Percentiles rank a stretch among this genome's conserved stretches.
Conservation (phyloP, 116 monocot species). For the Dioscorea cayenensis region DNA sequence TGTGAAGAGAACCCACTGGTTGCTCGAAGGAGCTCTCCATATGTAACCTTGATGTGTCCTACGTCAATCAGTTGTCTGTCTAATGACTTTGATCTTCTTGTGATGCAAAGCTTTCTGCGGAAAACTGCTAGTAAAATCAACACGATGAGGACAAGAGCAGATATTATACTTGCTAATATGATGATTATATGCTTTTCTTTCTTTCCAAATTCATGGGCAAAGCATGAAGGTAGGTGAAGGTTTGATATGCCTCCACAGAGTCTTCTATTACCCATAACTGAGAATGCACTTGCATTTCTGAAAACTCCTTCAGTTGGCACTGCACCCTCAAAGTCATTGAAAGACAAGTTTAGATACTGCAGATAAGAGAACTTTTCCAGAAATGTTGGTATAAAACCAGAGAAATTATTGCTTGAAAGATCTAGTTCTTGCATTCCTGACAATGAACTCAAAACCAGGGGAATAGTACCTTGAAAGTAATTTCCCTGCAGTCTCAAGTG, state of each 20-base stretch:
- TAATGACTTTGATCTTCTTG: neutral
- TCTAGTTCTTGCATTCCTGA: conserved; percentile 25
- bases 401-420: conserved; percentile 37
- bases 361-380: conserved; percentile 7
- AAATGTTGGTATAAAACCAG: conserved; percentile 33
- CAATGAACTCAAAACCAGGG: conserved; percentile 7
- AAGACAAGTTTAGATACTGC: conserved; percentile 30
- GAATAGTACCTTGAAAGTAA: conserved; percentile 34
- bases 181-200: neutral
- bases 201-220: neutral
- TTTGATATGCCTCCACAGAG: conserved; percentile 34
- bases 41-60: conserved; percentile 8
- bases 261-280: conserved; percentile 22
- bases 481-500: conserved; percentile 22
- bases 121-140: neutral
- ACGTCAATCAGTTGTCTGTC: neutral
- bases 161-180: neutral
- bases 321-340: conserved; percentile 41
- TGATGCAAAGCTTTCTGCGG: no score
- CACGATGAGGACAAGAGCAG: neutral
- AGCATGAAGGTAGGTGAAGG: conserved; percentile 27
- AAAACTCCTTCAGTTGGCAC: conserved; percentile 42
- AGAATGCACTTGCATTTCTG: conserved; percentile 24
- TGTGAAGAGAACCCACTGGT: conserved; percentile 38
- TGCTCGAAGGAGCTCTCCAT: conserved; percentile 17